A percentile compares a stretch with the other conserved stretches of the same genome.
These are phyloP conservation scores for Apiotrichum domesticum DNA, from an alignment of 1,284 basidiomycete species.

Conservation along the genomic window DNA sequence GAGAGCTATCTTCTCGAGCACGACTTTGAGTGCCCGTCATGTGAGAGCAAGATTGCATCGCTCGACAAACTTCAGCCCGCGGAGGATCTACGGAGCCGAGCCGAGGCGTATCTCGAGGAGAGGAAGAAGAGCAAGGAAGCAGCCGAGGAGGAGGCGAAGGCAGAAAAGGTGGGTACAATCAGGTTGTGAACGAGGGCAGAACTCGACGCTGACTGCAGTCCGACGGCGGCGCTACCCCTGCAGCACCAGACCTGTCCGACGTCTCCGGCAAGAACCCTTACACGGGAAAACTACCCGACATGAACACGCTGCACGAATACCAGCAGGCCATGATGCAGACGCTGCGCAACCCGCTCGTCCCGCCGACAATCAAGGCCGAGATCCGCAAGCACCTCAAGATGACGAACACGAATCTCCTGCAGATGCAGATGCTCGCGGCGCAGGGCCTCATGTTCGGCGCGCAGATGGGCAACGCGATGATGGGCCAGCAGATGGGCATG, in stretches of 20 bases:
- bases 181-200: too few relatives aligned
- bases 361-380: slow-evolving; percentile 15
- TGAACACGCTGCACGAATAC: slow-evolving; percentile 16
- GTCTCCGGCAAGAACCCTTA: slow-evolving; percentile 12
- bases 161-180: slow-evolving; percentile 27
- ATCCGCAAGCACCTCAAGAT: slow-evolving; percentile 31
- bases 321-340: slow-evolving; percentile 29
- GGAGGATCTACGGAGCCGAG: slow-evolving; percentile 67
- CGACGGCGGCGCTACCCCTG: not conserved
- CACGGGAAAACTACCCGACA: slow-evolving; percentile 14
- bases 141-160: slow-evolving; percentile 37
- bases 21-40: slow-evolving; percentile 85
- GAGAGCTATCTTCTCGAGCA: slow-evolving; percentile 83
- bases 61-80: slow-evolving; percentile 77
- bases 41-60: slow-evolving; percentile 74
- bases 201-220: not conserved
- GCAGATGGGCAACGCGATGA: slow-evolving; percentile 16
- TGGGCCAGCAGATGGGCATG: slow-evolving; percentile 16
- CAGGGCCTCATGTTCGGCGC: slow-evolving; percentile 19
- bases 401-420: slow-evolving; percentile 34
- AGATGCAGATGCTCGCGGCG: slow-evolving; percentile 39
- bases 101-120: slow-evolving; percentile 73
- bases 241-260: not conserved
- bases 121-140: slow-evolving; percentile 68
- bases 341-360: slow-evolving; percentile 31